Base-by-base conservation (phyloP, 345 rosid species). In the Populus alba region DNA sequence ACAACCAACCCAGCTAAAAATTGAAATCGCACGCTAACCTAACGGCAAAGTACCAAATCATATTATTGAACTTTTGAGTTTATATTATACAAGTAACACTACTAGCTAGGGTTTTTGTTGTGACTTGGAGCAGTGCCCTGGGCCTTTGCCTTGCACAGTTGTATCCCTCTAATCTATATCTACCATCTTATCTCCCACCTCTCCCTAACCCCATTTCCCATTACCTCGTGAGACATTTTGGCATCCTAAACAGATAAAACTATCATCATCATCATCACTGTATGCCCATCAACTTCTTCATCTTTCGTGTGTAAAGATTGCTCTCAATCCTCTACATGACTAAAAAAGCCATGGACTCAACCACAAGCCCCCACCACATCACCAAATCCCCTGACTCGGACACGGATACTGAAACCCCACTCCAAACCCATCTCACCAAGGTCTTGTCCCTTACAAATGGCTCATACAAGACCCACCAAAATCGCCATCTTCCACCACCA, bases 361-460 rank as follows among this genome's bases (percentile, higher is more conserved):
- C 68, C 71, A 20, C 59, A 63, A 13, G 16, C 43, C 12, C 62
- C n/a, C 39, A 43, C 27, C 41, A 33, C 22, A 22, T 9, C 18
- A 5, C 65, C 55, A 73, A 66, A 66, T 72, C 73, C n/a, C 73
- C 71, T 1, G 81, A 59, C 10, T 73, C 81, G 3, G 81, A 79
- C 61, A 57, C 70, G 10, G 81, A 79, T 73, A 59, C 78, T n/a
- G 78, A 79, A 79, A 68, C 77, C 70, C 74, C 77, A 16, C 81
- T 79, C 8, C 81, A 73, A 72, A 73, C 77, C 77, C 73, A 73
- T 68, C 81, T 79, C 43, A 23, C 81, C 16, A 73, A 49, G 66
- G 78, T 78, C 68, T 73, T 79, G 38, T 68, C 77, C 68, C 77
- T 79, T 1, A 53, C 77, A 43, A 79, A 74, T 57, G 81, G 47